Conservation (phyloP, 2,329 filamentous ascomycete species). For the Cercospora sp. region DNA sequence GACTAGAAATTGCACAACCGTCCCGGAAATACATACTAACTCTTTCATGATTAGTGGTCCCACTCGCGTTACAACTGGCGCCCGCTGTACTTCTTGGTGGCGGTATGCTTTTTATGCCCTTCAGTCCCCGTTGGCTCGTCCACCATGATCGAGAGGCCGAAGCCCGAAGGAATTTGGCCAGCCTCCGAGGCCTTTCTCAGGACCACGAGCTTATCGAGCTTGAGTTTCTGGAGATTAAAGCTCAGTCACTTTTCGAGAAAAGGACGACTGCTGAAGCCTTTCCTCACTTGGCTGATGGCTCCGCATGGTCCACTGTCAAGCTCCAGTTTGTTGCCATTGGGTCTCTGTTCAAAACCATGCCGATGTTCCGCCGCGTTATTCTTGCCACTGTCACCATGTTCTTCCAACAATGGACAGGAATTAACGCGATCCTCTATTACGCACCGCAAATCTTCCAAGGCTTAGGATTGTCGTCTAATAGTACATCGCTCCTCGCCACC, state of each 20-base stretch:
- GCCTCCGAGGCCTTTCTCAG: conserved; percentile 60
- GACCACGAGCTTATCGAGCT: conserved; percentile 70
- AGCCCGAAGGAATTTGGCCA: conserved; percentile 62
- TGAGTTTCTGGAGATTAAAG: conserved; percentile 82
- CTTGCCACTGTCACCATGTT: conserved; percentile 54
- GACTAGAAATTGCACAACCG: background rate
- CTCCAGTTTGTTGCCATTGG: conserved; percentile 68
- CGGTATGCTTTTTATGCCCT: conserved; percentile 74
- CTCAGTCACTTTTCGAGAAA: conserved; percentile 76
- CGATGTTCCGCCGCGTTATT: conserved; percentile 67
- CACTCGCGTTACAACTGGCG: conserved; percentile 68
- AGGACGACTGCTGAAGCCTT: conserved; percentile 66
- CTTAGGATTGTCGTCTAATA: conserved; percentile 49
- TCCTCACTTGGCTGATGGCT: conserved; percentile 62
- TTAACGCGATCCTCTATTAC: conserved; percentile 52
- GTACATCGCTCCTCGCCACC: conserved; percentile 63
- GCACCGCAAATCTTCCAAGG: conserved; percentile 44
- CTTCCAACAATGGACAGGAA: conserved; percentile 51
- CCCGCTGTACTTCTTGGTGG: conserved; percentile 66
- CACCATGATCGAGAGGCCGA: conserved; percentile 70
- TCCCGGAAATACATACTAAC: background rate
- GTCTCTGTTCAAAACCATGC: conserved; percentile 63
- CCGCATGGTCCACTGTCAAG: conserved; percentile 61
- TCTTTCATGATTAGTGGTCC: conserved; percentile 49
- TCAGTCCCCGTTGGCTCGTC: conserved; percentile 73